Base-by-base conservation (phyloP, 192 early-diverging fungal species). In the Coemansia pectinata region DNA sequence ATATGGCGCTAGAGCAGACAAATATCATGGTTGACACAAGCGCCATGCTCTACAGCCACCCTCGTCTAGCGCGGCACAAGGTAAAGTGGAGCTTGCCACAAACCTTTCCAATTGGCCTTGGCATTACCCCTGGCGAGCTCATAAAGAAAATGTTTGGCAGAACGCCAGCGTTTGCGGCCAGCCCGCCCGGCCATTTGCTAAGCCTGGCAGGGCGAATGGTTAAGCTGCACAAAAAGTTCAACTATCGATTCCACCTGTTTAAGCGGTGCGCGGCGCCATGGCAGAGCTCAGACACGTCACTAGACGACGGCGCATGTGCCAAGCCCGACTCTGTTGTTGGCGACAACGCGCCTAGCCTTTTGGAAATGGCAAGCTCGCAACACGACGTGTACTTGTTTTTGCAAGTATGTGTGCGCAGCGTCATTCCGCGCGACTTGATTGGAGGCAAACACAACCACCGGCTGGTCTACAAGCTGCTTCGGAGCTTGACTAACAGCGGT, bases 361-460 rank as follows among this genome's bases (percentile, higher is more conserved):
- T 83, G 36, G 65, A 72, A 12, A 72, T 68, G 67, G 60, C 70
- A 9, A 63, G 65, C 40, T 33, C 50, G 17, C 40, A 59, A 47
- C 42, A 60, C 29, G 36, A 81, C 53, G 88, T 90, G 9, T 85
- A 69, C 11, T 58, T 74, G 44, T 89, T 85, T 64, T 60, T 87
- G 14, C 80, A 84, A 48, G 61, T 66, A 4, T 83, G 85, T 27
- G 68, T 88, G 1, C 76, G 84, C 31, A 70, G 78, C 5, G 82
- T 91, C 6, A 76, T 94, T 59, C 93, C 93, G 2, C 74, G 77
- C 27, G 81, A 69, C 0, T 76, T 93, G 42, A 89, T 88, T 57
- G 93, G 93, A 10, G 84, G 81, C 36, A 65, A 57, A 14, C 74
- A 85, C 12, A 94, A 94, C 69, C 75, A 67, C 41, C 77, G 47